Percentiles rank a stretch among this genome's conserved stretches.
Conservation (phyloP, 805 yeast genomes). For the Metschnikowia koreensis region DNA sequence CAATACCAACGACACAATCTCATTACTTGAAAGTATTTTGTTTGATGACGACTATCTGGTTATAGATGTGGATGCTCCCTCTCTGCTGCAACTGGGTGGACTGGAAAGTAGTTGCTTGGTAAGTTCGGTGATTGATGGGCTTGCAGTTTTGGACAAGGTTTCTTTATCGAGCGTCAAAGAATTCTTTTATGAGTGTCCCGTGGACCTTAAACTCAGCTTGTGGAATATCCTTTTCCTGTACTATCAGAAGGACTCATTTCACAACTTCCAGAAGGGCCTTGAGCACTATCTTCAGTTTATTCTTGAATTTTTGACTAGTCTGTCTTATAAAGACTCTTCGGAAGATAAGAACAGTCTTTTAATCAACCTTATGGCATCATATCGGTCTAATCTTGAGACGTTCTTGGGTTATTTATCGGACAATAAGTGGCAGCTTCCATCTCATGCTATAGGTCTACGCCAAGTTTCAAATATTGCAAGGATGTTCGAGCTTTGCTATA, state of each 20-base stretch:
- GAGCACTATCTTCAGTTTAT: constrained; percentile 50
- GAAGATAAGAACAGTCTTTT: constrained; percentile 43
- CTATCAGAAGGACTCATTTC: constrained; percentile 36
- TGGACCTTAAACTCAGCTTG: constrained; percentile 63
- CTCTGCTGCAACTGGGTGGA: not conserved
- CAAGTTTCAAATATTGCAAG: constrained; percentile 24
- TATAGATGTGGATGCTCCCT: not conserved
- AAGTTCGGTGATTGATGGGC: constrained; percentile 16
- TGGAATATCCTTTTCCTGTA: constrained; percentile 72
- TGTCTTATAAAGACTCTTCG: constrained; percentile 18
- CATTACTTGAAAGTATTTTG: constrained; percentile 47
- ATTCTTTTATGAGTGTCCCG: constrained; percentile 62
- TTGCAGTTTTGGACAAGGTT: constrained; percentile 14
- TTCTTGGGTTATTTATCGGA: constrained; percentile 27
- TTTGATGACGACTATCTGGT: constrained; percentile 21
- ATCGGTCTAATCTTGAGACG: constrained; percentile 48
- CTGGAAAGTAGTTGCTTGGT: constrained; percentile 8
- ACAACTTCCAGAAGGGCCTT: constrained; percentile 48
- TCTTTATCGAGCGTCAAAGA: constrained; percentile 49
- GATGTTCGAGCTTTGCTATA: constrained; percentile 44
- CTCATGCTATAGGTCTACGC: not conserved
- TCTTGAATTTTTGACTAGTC: constrained; percentile 30
- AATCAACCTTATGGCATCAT: constrained; percentile 51
- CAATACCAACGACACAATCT: constrained; percentile 34
- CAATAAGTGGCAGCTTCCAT: constrained; percentile 35